A percentile compares a stretch with the other conserved stretches of the same genome.
Conservation (phyloP, 2,329 filamentous ascomycete species). For the Botrytis byssoidea region DNA sequence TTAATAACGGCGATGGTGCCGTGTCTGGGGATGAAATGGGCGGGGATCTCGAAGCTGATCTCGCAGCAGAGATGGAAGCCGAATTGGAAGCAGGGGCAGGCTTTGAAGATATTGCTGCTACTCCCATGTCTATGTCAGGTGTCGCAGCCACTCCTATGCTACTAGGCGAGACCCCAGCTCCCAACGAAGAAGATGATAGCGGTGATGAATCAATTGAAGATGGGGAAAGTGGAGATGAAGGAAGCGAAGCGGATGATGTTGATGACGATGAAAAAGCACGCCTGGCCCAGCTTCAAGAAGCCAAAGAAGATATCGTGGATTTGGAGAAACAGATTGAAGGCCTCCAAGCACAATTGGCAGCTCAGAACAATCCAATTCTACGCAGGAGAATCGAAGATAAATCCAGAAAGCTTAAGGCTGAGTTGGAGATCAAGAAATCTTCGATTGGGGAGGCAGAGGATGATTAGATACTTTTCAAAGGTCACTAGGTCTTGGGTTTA, state of each 20-base stretch:
- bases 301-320: slow-evolving; percentile 54
- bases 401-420: slow-evolving; percentile 50
- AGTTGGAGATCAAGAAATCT: slow-evolving; percentile 52
- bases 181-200: slow-evolving; percentile 36
- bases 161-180: slow-evolving; percentile 33
- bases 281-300: slow-evolving; percentile 47
- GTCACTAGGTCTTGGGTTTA: no score
- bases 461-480: slow-evolving; percentile 17
- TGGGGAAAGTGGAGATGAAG: slow-evolving; percentile 47
- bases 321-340: slow-evolving; percentile 50
- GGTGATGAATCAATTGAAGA: slow-evolving; percentile 46
- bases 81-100: slow-evolving; percentile 34
- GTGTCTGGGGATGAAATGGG: slow-evolving; percentile 40
- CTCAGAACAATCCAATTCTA: slow-evolving; percentile 48
- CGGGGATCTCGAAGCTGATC: slow-evolving; percentile 41
- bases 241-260: slow-evolving; percentile 43
- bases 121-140: slow-evolving; percentile 35
- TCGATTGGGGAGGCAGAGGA: slow-evolving; percentile 41
- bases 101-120: slow-evolving; percentile 37
- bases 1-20: slow-evolving; percentile 27
- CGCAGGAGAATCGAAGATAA: slow-evolving; percentile 49
- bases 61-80: slow-evolving; percentile 30
- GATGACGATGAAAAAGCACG: slow-evolving; percentile 52
- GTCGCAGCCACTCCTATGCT: slow-evolving; percentile 32
- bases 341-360: slow-evolving; percentile 44